These are phyloP conservation scores for Lichtheimia ramosa DNA, from an alignment of 371 early-diverging fungal species.

Conservation along the genomic window DNA sequence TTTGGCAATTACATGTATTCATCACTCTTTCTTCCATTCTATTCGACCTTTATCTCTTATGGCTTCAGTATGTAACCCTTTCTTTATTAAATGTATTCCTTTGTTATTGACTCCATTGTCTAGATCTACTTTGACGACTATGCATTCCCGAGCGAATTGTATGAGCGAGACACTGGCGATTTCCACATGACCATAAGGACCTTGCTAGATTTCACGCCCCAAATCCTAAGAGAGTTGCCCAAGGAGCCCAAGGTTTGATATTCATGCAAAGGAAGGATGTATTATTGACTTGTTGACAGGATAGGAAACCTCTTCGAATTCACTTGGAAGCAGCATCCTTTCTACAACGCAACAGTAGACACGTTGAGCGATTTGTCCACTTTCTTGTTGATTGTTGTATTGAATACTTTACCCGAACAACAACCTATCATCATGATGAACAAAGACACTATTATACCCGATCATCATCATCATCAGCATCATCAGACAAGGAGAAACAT, in stretches of 20 bases:
- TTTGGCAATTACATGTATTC: too few species aligned
- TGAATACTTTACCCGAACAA: background rate
- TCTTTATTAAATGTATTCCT: background rate
- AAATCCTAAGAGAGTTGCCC: conserved; percentile 53
- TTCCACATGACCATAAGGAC: conserved; percentile 56
- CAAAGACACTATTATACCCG: background rate
- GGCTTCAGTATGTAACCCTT: conserved; percentile 4
- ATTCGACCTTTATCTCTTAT: background rate
- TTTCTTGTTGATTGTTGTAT: conserved; percentile 13
- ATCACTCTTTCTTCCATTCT: too few species aligned
- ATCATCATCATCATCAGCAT: background rate
- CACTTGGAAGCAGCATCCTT: background rate
- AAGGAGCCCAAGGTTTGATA: conserved; percentile 30
- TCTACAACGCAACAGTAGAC: background rate
- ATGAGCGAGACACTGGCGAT: conserved; percentile 44
- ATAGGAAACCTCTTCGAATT: conserved; percentile 1
- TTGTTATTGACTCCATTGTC: background rate
- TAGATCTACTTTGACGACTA: conserved; percentile 59
- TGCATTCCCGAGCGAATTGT: conserved; percentile 55
- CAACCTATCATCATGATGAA: background rate
- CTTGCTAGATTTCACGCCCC: conserved; percentile 54
- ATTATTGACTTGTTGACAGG: background rate
- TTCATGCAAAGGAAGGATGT: conserved; percentile 3
- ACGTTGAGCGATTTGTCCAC: conserved; percentile 5
- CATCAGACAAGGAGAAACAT: background rate